Percentiles rank a stretch among this genome's conserved stretches.
Evolutionary conservation across 108 stramenopile species (phyloP).

Genomic region (Nitzschia sp.): DNA sequence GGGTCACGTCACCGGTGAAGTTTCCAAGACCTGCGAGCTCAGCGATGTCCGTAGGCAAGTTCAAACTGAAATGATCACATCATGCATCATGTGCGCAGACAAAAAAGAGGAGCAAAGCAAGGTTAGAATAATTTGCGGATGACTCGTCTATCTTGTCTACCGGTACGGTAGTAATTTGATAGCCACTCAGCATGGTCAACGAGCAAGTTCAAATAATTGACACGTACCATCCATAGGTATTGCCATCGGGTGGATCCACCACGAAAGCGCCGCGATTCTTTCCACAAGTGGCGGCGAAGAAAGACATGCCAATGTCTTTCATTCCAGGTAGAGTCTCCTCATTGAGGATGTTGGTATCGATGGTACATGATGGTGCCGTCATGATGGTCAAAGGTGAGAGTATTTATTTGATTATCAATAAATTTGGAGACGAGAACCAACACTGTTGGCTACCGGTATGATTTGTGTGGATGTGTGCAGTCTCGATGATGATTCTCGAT

Average conservation of each 20-base stretch:
- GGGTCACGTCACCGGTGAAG: not conserved
- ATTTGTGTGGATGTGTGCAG: too few relatives aligned
- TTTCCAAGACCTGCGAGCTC: conserved; percentile 29
- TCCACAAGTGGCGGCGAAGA: conserved; percentile 84
- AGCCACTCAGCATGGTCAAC: not conserved
- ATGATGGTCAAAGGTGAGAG: not conserved
- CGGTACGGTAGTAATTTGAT: not conserved
- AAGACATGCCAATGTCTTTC: conserved; percentile 65
- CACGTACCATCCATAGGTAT: conserved; percentile 32
- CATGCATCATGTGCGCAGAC: not conserved
- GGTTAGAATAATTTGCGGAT: not conserved
- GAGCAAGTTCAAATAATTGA: not conserved
- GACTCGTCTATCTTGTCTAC: not conserved
- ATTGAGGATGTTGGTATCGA: conserved; percentile 64
- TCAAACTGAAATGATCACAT: conserved; percentile 25
- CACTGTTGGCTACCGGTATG: too few relatives aligned
- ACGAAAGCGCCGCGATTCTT: conserved; percentile 90
- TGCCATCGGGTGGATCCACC: conserved; percentile 72
- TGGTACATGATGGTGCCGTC: conserved; percentile 32
- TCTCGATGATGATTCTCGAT: too few relatives aligned
- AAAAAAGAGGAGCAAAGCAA: not conserved
- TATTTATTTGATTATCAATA: too few relatives aligned
- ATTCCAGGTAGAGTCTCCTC: conserved; percentile 50
- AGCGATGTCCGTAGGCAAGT: conserved; percentile 37
- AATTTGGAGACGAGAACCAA: too few relatives aligned